A percentile compares a stretch with the other conserved stretches of the same genome.
phyloP scores from a whole-genome alignment of 176 grass and related monocot genomes.

The Oryza rufipogon region DNA sequence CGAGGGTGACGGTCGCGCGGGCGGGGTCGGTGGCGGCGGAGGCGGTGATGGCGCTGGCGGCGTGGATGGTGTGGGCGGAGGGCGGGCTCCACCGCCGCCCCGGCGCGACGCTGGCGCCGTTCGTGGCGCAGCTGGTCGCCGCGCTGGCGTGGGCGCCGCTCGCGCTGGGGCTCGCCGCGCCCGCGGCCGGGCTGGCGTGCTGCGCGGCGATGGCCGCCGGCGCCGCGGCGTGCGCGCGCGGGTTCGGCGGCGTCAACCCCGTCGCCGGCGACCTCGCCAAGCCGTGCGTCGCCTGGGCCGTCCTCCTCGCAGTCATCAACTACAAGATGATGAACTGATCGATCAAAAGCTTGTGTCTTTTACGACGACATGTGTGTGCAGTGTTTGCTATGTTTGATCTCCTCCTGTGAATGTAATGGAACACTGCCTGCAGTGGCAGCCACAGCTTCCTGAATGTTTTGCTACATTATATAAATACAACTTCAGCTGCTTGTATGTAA shows the following conservation, averaged over 20 bases:
- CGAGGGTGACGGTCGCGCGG: slow-evolving; percentile 54
- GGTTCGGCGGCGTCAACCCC: slow-evolving; percentile 60
- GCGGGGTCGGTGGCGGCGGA: slow-evolving; percentile 56
- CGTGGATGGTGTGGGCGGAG: slow-evolving; percentile 91
- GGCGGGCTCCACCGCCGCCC: slow-evolving; percentile 66
- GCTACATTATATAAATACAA: neutral
- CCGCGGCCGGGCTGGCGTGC: slow-evolving; percentile 42
- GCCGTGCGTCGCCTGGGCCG: slow-evolving; percentile 63
- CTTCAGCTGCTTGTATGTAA: neutral
- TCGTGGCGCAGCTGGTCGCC: slow-evolving; percentile 41
- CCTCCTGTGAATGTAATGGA: neutral
- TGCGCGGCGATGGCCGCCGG: slow-evolving; percentile 39
- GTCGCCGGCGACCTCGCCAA: slow-evolving; percentile 69
- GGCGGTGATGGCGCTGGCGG: slow-evolving; percentile 64
- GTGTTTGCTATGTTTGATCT: neutral
- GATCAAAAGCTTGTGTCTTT: neutral
- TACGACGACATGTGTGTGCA: neutral
- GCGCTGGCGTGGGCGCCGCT: slow-evolving; percentile 58
- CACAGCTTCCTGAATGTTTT: neutral
- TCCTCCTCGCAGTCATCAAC: slow-evolving; percentile 74
- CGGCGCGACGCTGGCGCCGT: slow-evolving; percentile 47
- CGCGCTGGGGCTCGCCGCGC: slow-evolving; percentile 36
- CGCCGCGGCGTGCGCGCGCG: slow-evolving; percentile 36
- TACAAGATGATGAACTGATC: slow-evolving; percentile 49
- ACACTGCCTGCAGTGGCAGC: neutral